Evolutionary conservation across 768 basidiomycete genomes (phyloP).

Genomic region (Psilocybe subaeruginosa): DNA sequence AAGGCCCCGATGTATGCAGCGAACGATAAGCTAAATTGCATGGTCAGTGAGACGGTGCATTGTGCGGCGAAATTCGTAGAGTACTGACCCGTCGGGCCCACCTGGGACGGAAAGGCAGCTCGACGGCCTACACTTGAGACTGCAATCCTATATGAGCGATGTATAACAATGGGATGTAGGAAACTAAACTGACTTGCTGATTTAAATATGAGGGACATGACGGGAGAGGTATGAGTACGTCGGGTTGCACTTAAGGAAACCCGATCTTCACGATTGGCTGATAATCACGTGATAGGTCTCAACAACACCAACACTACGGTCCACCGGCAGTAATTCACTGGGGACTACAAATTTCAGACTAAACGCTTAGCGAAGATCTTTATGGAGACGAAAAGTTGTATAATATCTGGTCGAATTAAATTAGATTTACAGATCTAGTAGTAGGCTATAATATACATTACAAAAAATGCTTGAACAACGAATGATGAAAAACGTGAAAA

Average conservation of each 20-base stretch:
- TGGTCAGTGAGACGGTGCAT: slow-evolving; percentile 6
- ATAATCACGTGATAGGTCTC: slow-evolving; percentile 18
- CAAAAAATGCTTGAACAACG: background rate
- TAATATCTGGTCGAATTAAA: background rate
- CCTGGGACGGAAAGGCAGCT: slow-evolving; percentile 46
- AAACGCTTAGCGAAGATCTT: too few species aligned
- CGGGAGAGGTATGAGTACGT: slow-evolving; percentile 14
- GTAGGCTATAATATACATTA: slow-evolving; percentile 1
- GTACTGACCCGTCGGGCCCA: slow-evolving; percentile 42
- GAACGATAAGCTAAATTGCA: slow-evolving; percentile 48
- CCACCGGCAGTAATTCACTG: too few species aligned
- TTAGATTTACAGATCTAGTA: background rate
- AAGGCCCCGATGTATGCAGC: slow-evolving; percentile 55
- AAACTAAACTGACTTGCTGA: slow-evolving; percentile 35
- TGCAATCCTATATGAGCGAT: slow-evolving; percentile 20
- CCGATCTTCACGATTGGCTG: slow-evolving; percentile 23
- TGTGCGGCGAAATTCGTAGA: slow-evolving; percentile 19
- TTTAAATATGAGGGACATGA: slow-evolving; percentile 53
- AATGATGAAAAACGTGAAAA: slow-evolving; percentile 7
- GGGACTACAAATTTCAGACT: too few species aligned
- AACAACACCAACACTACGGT: background rate
- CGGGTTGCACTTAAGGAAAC: slow-evolving; percentile 12
- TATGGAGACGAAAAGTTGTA: background rate
- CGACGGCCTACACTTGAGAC: slow-evolving; percentile 43
- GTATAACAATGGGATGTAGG: background rate